These are phyloP conservation scores for Botrytis hyacinthi DNA, from an alignment of 2,329 filamentous ascomycete genomes.

Conservation along the genomic window DNA sequence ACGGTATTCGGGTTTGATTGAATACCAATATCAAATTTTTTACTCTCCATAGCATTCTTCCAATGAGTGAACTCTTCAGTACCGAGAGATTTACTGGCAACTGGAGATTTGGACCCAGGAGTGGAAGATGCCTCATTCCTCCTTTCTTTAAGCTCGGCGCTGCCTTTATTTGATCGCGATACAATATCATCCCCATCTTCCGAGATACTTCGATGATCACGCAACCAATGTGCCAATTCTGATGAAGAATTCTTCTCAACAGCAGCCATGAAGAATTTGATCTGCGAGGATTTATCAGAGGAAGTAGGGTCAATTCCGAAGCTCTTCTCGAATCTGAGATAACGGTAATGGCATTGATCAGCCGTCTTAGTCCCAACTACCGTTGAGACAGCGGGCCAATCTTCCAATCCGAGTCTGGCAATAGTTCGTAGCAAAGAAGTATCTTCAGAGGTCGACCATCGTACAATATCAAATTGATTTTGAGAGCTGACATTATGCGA, in stretches of 20 bases:
- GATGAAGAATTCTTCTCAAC: background rate
- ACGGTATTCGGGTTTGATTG: background rate
- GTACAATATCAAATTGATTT: background rate
- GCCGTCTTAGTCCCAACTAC: background rate
- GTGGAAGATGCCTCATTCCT: background rate
- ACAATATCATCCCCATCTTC: background rate
- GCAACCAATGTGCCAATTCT: slow-evolving; percentile 1
- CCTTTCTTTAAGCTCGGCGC: background rate
- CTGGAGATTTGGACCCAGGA: background rate
- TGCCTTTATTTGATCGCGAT: background rate
- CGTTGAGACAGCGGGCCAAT: background rate
- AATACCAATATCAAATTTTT: background rate
- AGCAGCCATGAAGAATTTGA: background rate
- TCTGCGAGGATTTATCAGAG: background rate
- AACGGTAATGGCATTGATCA: background rate
- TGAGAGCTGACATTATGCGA: background rate
- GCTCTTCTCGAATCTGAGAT: slow-evolving; percentile 7
- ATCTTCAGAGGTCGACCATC: slow-evolving; percentile 3
- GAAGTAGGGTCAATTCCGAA: slow-evolving; percentile 7
- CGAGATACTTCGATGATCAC: background rate
- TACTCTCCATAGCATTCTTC: background rate
- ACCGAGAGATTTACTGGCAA: background rate
- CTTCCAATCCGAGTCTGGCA: background rate
- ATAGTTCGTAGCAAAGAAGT: slow-evolving; percentile 1
- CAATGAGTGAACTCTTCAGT: background rate